Base-by-base conservation (phyloP, 306 rosid species). In the Inga laurina region DNA sequence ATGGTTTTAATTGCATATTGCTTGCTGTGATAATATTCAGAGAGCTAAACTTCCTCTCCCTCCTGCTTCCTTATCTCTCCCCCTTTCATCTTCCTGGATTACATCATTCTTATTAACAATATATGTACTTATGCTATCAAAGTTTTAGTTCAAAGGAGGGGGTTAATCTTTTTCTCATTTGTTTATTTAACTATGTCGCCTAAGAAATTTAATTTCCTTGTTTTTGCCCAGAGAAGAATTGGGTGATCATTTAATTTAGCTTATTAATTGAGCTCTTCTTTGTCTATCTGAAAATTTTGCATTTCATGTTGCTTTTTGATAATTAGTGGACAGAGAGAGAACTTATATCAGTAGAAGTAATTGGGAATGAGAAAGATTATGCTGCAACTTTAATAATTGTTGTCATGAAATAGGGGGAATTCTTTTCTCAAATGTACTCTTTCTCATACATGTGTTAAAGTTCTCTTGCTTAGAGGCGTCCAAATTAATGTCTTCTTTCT, bases 181-280 rank as follows among this genome's bases (percentile, higher is more conserved):
- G 37, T 18, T 72, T 56, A 43, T 27, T 30, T 57, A 57, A 30
- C 32, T 30, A n/a, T 54, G n/a, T 16, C 3, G 19, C 49, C 49
- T 57, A 16, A 56, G n/a, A 62, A 51, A 76, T 81, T 59, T 61
- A 69, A 46, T 62, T 44, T 74, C 74, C 19, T 41, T 57, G 72
- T 56, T 62, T 73, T 62, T 61, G 27, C 43, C n/a, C 37, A 41
- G 22, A 62, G 84, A 61, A 61, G 21, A 81, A 81, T 59, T 48
- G 22, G 64, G 54, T n/a, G 54, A 41, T 66, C 54, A 79, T 11
- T 73, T 49, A 48, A 44, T 71, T 57, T 69, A 30, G 15, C 24
- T 45, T 72, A n/a, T 44, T 2, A 32, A 61, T 76, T 76, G 81
- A 84, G 74, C 52, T 76, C 66, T 27, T 14, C 51, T 80, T 48